phyloP scores from a whole-genome alignment of 2,329 filamentous ascomycete genomes.

The Colletotrichum sp. region DNA sequence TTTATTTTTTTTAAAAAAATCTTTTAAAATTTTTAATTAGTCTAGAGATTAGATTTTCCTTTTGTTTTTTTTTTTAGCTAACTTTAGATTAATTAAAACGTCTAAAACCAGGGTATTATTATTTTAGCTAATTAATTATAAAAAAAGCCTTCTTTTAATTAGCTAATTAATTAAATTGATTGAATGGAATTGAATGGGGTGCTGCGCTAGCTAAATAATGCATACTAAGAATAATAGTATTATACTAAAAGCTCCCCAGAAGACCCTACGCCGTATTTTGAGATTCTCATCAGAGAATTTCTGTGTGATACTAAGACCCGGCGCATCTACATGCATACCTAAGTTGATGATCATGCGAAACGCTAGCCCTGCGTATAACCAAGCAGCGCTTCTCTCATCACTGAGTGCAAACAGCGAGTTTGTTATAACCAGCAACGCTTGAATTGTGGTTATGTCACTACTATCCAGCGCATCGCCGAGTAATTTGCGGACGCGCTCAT shows the following conservation, averaged over 20 bases:
- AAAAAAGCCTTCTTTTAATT: no score
- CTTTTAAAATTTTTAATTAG: no score
- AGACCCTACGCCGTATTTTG: conserved; percentile 47
- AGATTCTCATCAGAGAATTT: conserved; percentile 48
- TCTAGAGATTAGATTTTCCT: no score
- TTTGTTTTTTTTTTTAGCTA: no score
- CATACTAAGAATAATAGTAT: conserved; percentile 15
- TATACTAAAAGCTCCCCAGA: conserved; percentile 47
- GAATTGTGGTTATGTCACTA: conserved; percentile 58
- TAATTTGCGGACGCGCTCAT: conserved; percentile 48
- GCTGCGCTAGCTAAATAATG: no score
- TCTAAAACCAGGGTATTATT: no score
- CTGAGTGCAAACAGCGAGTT: conserved; percentile 54
- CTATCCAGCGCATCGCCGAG: conserved; percentile 49
- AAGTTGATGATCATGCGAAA: conserved; percentile 61
- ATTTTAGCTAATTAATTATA: no score
- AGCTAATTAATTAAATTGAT: no score
- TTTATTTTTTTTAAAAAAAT: no score
- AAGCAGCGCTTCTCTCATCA: conserved; percentile 57
- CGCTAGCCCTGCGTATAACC: conserved; percentile 62
- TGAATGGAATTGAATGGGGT: no score
- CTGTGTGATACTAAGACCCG: conserved; percentile 30
- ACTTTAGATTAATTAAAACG: no score
- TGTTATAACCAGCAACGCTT: conserved; percentile 56
- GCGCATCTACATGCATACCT: conserved; percentile 52